phyloP scores from a whole-genome alignment of 1,139 yeast genomes.

The Lodderomyces pseudojiufengensis region DNA sequence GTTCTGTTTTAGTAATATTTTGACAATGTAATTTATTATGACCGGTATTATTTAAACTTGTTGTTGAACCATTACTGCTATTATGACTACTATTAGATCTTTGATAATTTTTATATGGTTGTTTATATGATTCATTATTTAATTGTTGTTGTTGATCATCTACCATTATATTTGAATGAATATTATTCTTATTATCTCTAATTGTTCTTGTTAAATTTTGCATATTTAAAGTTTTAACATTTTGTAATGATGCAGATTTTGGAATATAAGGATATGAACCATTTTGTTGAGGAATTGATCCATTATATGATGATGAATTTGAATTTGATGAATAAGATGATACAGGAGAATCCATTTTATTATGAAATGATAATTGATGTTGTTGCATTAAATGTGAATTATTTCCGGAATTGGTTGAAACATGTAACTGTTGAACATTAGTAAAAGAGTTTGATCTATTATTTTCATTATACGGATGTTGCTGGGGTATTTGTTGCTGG shows the following conservation, averaged over 20 bases:
- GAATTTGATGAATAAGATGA: background rate
- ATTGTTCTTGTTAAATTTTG: conserved; percentile 25
- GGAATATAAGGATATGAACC: conserved; percentile 12
- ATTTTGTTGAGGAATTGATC: too few relatives aligned
- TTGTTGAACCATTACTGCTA: conserved; percentile 11
- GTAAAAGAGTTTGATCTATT: background rate
- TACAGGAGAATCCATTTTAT: background rate
- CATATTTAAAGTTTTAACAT: conserved; percentile 20
- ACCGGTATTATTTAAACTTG: conserved; percentile 7
- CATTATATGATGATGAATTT: too few relatives aligned
- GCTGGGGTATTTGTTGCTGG: background rate
- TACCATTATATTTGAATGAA: conserved; percentile 28
- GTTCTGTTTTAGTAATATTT: conserved; percentile 11
- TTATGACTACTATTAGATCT: conserved; percentile 4
- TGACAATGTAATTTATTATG: conserved; percentile 10
- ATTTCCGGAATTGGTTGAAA: too few relatives aligned
- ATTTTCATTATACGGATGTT: background rate
- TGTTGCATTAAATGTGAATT: background rate
- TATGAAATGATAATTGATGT: too few relatives aligned
- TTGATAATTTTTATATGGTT: conserved; percentile 8
- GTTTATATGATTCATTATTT: conserved; percentile 7
- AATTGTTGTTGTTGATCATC: conserved; percentile 14
- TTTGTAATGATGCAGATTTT: conserved; percentile 20
- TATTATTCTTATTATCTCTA: conserved; percentile 24
- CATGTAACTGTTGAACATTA: too few relatives aligned